These are phyloP conservation scores for Cudoniella acicularis DNA, from an alignment of 495 filamentous ascomycete genomes.

Conservation along the genomic window DNA sequence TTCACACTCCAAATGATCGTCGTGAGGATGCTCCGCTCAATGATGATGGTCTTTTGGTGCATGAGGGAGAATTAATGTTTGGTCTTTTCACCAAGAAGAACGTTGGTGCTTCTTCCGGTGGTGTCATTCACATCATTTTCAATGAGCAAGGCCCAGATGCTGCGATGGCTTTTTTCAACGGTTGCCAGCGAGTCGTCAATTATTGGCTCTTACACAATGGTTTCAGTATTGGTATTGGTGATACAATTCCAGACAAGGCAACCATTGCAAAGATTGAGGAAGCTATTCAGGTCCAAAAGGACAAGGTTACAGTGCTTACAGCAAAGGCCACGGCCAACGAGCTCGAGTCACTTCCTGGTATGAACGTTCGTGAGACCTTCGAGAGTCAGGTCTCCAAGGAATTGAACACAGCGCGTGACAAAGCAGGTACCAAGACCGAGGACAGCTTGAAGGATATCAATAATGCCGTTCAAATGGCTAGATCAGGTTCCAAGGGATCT, in stretches of 20 bases:
- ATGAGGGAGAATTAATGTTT: slow-evolving; percentile 84
- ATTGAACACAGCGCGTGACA: slow-evolving; percentile 92
- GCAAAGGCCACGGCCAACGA: slow-evolving; percentile 73
- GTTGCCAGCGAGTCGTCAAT: slow-evolving; percentile 84
- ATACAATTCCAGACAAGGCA: slow-evolving; percentile 84
- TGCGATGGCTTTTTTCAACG: slow-evolving; percentile 93
- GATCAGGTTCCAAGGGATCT: slow-evolving; percentile 94
- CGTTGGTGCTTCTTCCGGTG: slow-evolving; percentile 79
- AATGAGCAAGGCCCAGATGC: slow-evolving; percentile 86
- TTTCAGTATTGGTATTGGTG: slow-evolving; percentile 97
- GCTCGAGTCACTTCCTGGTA: slow-evolving; percentile 86
- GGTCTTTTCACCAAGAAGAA: slow-evolving; percentile 91
- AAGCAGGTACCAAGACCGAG: slow-evolving; percentile 86
- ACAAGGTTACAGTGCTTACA: slow-evolving; percentile 70
- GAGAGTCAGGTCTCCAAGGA: slow-evolving; percentile 92
- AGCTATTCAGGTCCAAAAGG: slow-evolving; percentile 74
- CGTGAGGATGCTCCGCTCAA: slow-evolving; percentile 58
- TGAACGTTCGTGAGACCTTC: slow-evolving; percentile 98
- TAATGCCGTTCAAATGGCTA: slow-evolving; percentile 93
- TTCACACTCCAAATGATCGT: slow-evolving; percentile 58
- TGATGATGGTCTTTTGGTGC: slow-evolving; percentile 78
- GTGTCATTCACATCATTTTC: slow-evolving; percentile 93
- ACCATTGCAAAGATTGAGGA: slow-evolving; percentile 82
- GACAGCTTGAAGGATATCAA: slow-evolving; percentile 91
- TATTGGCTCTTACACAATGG: slow-evolving; percentile 99